phyloP scores from a whole-genome alignment of 176 grass and related monocot species.

The Musa schizocarpa region DNA sequence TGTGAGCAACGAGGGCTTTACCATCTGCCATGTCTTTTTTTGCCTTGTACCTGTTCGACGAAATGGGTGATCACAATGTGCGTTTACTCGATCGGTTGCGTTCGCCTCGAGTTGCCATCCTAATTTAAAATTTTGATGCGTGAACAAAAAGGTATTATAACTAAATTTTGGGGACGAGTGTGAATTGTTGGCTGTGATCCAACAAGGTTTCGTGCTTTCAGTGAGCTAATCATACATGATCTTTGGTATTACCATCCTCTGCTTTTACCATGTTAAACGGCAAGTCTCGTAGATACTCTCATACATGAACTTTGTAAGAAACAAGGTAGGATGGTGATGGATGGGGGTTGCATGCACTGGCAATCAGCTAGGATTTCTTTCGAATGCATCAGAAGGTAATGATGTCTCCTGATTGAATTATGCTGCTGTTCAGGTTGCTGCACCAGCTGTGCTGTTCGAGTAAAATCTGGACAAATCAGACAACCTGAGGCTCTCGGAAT shows the following conservation, averaged over 20 bases:
- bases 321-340: not conserved
- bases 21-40: too few species aligned
- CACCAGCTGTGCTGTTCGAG: slow-evolving; percentile 65
- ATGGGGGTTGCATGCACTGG: not conserved
- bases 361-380: not conserved
- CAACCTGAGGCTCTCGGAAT: slow-evolving; percentile 80
- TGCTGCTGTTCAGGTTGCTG: slow-evolving; percentile 46
- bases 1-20: not conserved
- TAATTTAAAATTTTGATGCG: not conserved
- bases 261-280: too few species aligned
- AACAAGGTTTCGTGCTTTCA: not conserved
- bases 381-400: not conserved
- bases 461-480: slow-evolving; percentile 75
- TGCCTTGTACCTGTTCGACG: not conserved
- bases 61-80: not conserved
- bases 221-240: not conserved
- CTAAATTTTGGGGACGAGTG: too few species aligned
- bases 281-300: too few species aligned
- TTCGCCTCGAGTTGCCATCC: not conserved
- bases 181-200: not conserved
- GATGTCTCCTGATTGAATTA: not conserved
- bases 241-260: not conserved
- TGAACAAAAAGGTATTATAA: too few species aligned
- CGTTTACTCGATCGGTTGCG: not conserved
- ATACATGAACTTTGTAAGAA: not conserved